Evolutionary conservation across 2,329 filamentous ascomycete genomes (phyloP).

Genomic region (Shiraia bambusicola): DNA sequence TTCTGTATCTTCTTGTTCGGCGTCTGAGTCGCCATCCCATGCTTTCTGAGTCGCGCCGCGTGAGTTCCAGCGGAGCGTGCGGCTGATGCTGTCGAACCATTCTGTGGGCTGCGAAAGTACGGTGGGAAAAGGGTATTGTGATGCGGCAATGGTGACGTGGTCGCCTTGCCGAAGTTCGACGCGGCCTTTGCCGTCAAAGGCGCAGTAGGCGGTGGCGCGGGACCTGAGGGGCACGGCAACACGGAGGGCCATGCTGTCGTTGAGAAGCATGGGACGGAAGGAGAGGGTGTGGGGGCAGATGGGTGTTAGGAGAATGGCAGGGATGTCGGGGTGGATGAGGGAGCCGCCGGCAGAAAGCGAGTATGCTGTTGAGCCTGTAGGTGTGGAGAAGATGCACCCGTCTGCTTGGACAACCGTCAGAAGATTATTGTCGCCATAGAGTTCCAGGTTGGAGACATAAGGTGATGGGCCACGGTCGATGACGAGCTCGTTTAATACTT

Average conservation of each 20-base stretch:
- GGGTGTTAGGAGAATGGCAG: constrained; percentile 91
- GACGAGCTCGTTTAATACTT: constrained; percentile 97
- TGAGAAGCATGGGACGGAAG: constrained; percentile 96
- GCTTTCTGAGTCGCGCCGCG: constrained; percentile 89
- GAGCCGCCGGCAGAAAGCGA: constrained; percentile 94
- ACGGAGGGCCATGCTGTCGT: constrained; percentile 88
- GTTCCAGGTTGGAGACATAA: constrained; percentile 93
- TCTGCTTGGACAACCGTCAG: constrained; percentile 95
- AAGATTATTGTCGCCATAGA: constrained; percentile 93
- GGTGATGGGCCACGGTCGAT: constrained; percentile 96
- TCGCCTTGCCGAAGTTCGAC: constrained; percentile 92
- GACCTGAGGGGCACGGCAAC: constrained; percentile 83
- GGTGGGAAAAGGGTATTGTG: constrained; percentile 95
- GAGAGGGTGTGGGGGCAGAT: constrained; percentile 97
- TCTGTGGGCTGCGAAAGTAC: constrained; percentile 87
- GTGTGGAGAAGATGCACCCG: constrained; percentile 96
- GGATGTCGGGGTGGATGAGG: constrained; percentile 94
- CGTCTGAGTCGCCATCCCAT: constrained; percentile 60
- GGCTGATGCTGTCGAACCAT: constrained; percentile 94
- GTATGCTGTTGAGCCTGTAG: constrained; percentile 87
- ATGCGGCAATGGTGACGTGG: constrained; percentile 93
- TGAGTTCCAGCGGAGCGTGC: constrained; percentile 93
- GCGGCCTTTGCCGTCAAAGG: constrained; percentile 95
- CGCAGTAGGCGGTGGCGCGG: constrained; percentile 91
- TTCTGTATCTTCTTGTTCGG: constrained; percentile 50